Conservation (phyloP, 176 grass and related monocot genomes). For the Guadua angustifolia region DNA sequence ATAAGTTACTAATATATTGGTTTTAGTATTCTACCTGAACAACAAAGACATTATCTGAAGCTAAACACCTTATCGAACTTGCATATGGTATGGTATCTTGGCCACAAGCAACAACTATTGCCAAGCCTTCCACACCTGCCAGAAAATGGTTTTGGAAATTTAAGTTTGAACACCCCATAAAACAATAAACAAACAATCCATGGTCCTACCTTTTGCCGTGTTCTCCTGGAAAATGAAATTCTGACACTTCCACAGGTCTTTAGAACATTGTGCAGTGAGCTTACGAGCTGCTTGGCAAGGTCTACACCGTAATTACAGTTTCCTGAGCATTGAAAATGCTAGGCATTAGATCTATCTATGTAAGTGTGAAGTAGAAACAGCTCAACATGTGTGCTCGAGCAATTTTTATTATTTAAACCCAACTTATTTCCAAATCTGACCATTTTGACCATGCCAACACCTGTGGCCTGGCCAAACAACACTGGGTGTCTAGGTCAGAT, state of each 20-base stretch:
- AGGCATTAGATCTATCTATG: constrained; percentile 39
- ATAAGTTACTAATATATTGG: constrained; percentile 16
- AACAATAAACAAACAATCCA: constrained; percentile 27
- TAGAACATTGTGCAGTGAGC: constrained; percentile 63
- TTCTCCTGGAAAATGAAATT: constrained; percentile 97
- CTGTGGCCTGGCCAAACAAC: too few relatives aligned
- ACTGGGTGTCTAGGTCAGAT: too few relatives aligned
- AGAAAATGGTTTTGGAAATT: constrained; percentile 26
- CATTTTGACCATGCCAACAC: too few relatives aligned
- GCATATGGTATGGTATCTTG: constrained; percentile 75
- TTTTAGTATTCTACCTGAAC: constrained; percentile 67
- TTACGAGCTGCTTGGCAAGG: constrained; percentile 72
- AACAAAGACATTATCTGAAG: constrained; percentile 89
- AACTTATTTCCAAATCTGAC: too few relatives aligned
- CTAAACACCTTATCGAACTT: constrained; percentile 72
- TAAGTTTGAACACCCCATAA: background rate
- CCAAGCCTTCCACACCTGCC: constrained; percentile 76
- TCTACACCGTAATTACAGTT: constrained; percentile 86
- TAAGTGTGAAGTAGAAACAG: background rate
- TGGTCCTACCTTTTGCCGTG: constrained; percentile 63
- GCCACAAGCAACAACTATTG: constrained; percentile 89
- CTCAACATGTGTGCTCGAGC: background rate
- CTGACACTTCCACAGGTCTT: constrained; percentile 85
- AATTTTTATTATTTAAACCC: too few relatives aligned
- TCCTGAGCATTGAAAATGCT: constrained; percentile 49